Base-by-base conservation (phyloP, 108 stramenopile species). In the Cyclotella baltica region DNA sequence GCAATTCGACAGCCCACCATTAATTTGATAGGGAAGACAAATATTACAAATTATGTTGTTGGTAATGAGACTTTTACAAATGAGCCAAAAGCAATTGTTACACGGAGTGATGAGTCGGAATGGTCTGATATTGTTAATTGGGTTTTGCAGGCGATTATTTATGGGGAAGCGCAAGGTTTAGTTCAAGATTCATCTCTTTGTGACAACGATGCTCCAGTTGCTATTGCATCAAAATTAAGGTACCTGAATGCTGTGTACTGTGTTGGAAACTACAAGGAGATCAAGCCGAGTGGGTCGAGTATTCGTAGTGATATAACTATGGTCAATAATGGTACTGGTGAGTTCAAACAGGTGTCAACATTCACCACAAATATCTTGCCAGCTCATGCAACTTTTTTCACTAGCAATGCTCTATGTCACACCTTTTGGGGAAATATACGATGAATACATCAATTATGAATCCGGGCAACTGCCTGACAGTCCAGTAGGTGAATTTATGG, bases 241-340 rank as follows among this genome's bases (percentile, higher is more conserved):
- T 85, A 71, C 52, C 51, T 64, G 22, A 52, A 85, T 52, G 84
- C 75, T n/a, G 58, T 88, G 22, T 72, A 50, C 8, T 70, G 78
- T 33, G 86, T 85, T n/a, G 89, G 89, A 22, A 84, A 86, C 50
- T 88, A 87, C 72, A 83, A 66, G 13, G 57, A 30, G 72, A 85
- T 25, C 8, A 87, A 16, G 80, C 43, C 15, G 47, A 81, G 23
- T 36, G 28, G 36, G 23, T 80, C 33, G 57, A 72, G 46, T n/a
- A 67, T 27, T 47, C 75, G 76, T 31, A 57, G 85, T 62, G 56
- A 28, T 6, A 50, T 85, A 20, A 85, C 87, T 55, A 19, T 28
- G 22, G 75, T 87, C 62, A 89, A 89, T 63, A 48, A 62, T 62
- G 89, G 89, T 33, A 67, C 47, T n/a, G 47, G 47, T 48, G 47